A percentile compares a stretch with the other conserved stretches of the same genome.
These are phyloP conservation scores for Triticum monococcum DNA, from an alignment of 176 grass and related monocot species.

Conservation along the genomic window DNA sequence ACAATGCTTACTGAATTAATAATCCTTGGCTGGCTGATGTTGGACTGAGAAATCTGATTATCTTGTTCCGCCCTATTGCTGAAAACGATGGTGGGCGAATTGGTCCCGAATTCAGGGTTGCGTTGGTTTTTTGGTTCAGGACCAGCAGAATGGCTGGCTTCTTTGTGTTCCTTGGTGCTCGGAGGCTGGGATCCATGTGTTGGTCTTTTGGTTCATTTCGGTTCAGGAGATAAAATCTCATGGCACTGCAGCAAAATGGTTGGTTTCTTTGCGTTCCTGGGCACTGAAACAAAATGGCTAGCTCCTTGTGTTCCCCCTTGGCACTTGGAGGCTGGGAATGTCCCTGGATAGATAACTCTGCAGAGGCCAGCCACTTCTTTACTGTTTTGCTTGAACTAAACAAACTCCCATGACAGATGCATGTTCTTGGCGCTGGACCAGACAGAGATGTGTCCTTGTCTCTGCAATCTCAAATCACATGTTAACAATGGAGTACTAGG, in stretches of 20 bases:
- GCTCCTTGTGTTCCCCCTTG: background rate
- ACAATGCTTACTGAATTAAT: background rate
- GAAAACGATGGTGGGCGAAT: background rate
- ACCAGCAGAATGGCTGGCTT: background rate
- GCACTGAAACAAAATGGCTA: too few relatives aligned
- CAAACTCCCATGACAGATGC: background rate
- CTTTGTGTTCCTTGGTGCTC: background rate
- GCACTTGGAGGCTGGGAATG: background rate
- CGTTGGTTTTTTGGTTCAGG: background rate
- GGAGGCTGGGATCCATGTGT: too few relatives aligned
- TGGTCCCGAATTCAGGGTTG: background rate
- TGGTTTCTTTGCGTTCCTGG: too few relatives aligned
- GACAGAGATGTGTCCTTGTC: background rate
- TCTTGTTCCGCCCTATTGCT: background rate
- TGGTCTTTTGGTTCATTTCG: background rate
- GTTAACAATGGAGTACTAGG: background rate
- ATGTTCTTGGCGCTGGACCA: background rate
- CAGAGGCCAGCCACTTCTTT: background rate
- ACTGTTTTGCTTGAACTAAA: background rate
- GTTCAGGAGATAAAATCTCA: background rate
- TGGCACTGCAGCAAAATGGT: background rate
- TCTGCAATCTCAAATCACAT: background rate
- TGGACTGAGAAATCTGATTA: too few relatives aligned
- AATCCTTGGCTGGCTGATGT: too few relatives aligned
- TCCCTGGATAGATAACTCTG: background rate